Base-by-base conservation (phyloP, 2,329 filamentous ascomycete genomes). In the Didymella segeticola region DNA sequence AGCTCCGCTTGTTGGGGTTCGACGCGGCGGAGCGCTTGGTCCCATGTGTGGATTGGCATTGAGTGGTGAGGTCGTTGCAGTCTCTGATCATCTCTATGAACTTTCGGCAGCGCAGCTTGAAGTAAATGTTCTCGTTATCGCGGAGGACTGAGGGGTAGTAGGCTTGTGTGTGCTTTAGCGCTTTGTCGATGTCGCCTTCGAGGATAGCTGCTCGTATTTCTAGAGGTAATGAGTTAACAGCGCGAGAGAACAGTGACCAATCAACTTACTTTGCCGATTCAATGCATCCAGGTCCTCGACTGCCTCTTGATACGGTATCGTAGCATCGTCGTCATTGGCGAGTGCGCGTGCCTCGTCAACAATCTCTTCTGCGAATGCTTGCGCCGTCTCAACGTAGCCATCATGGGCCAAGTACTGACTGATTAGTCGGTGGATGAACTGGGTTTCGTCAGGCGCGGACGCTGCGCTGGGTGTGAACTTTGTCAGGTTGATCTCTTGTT, bases 391-490 rank as follows among this genome's bases (percentile, higher is more conserved):
- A 7, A 97, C 89, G 63, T 97, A 98, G 54, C 95, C 95, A 67
- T 98, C 95, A 64, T 98, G 93, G 30, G 93, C 90, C 12, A 99
- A 79, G 63, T 96, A 98, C 75, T 97, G 93, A 31, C 92, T 82
- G 15, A 93, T 86, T 51, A 98, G 79, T 63, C 89, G 85, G 70
- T 97, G 92, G 30, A 96, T 86, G 41, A 98, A 82, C 22, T 89
- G 82, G 1, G 86, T 88, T 74, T 97, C 93, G 56, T 83, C 85
- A 58, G 90, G 78, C 8, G 53, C 42, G 2, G 50, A 47, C 11
- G 57, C 68, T 60, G 62, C 61, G 26, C 58, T 60, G 20, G 55
- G 53, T 14, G 54, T 31, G 5, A 56, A 56, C 14, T 58, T 69
- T 10, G 62, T 58, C 23, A 53, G 58, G 11, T 64, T 60, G 27